Conservation (phyloP, 2,329 filamentous ascomycete species). For the Colletotrichum neosansevieriae region DNA sequence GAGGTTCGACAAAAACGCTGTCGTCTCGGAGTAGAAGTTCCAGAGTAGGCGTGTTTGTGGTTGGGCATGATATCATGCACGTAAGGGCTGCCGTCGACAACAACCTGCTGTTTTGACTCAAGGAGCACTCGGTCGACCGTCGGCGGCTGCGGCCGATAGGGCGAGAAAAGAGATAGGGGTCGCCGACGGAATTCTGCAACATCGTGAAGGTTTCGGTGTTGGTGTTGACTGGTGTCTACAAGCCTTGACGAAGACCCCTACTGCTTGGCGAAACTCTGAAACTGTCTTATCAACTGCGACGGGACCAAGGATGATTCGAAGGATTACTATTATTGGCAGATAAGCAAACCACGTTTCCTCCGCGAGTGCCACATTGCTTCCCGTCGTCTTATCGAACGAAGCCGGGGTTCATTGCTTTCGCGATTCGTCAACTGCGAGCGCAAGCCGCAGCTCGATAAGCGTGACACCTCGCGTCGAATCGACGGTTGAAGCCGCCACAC, state of each 20-base stretch:
- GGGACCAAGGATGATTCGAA: constrained; percentile 3
- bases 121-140: background rate
- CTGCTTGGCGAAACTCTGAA: constrained; percentile 2
- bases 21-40: background rate
- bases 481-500: constrained; percentile 4
- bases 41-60: background rate
- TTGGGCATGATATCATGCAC: background rate
- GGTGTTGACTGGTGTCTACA: background rate
- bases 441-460: background rate
- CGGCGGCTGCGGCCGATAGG: background rate
- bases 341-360: background rate
- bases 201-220: background rate
- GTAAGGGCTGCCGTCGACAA: background rate
- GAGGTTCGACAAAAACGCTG: background rate
- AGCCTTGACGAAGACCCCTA: constrained; percentile 11
- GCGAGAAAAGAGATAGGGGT: background rate
- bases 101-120: background rate
- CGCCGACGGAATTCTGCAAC: background rate
- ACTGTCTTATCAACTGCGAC: constrained; percentile 12
- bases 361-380: background rate
- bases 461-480: background rate
- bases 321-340: constrained; percentile 12
- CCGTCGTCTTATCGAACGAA: constrained; percentile 6
- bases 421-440: constrained; percentile 5
- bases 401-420: background rate